A percentile compares a stretch with the other conserved stretches of the same genome.
Evolutionary conservation across 2,329 filamentous ascomycete species (phyloP).

Genomic region (Lachnellula hyalina): DNA sequence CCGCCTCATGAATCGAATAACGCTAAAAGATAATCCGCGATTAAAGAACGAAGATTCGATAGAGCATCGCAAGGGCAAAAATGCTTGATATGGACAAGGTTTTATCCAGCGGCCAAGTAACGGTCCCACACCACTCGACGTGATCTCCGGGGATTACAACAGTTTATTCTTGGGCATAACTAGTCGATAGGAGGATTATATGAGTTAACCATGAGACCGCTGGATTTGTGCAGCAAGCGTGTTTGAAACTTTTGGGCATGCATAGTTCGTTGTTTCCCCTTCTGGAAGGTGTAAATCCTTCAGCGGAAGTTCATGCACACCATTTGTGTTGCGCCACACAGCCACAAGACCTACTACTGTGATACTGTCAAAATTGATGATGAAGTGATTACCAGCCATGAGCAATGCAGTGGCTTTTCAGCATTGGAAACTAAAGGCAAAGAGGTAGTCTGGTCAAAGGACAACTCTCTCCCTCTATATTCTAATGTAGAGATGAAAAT

Average conservation of each 20-base stretch:
- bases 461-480: no score
- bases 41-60: background rate
- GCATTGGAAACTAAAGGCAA: no score
- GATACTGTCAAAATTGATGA: background rate
- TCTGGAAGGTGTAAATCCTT: background rate
- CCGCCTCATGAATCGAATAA: background rate
- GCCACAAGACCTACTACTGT: background rate
- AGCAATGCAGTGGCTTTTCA: background rate
- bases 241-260: background rate
- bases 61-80: background rate
- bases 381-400: background rate
- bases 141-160: no score
- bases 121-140: no score
- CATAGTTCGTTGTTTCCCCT: background rate
- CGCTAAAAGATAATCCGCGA: background rate
- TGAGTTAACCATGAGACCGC: background rate
- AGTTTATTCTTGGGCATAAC: background rate
- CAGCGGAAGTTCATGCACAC: background rate
- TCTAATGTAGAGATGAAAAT: no score
- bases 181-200: background rate
- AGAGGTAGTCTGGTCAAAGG: no score
- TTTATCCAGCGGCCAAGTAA: background rate
- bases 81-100: background rate
- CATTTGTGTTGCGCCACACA: background rate
- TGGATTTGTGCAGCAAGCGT: background rate